phyloP scores from a whole-genome alignment of 208 protist species.

The Leishmania major region DNA sequence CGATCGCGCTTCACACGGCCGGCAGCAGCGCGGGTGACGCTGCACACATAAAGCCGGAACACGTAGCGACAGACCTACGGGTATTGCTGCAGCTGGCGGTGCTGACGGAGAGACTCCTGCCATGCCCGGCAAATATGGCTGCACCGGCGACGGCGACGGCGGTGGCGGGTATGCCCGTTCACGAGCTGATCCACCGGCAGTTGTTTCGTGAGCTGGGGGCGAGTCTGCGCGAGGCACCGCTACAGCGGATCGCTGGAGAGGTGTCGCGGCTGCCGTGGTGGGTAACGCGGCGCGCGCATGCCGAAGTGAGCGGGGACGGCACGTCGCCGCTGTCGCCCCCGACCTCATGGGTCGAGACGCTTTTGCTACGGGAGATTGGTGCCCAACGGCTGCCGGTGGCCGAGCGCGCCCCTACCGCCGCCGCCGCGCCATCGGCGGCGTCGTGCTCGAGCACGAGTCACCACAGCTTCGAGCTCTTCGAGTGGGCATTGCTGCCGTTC shows the following conservation, averaged over 20 bases:
- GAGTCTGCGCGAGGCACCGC: slow-evolving; percentile 1
- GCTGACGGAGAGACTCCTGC: background rate
- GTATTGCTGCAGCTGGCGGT: slow-evolving; percentile 13
- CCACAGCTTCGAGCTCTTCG: slow-evolving; percentile 15
- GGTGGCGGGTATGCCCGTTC: background rate
- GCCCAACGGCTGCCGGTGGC: background rate
- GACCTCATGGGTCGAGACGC: slow-evolving; percentile 20
- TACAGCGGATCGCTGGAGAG: slow-evolving; percentile 16
- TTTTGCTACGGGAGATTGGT: slow-evolving; percentile 7
- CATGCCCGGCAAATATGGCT: background rate
- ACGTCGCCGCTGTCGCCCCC: background rate
- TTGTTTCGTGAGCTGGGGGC: slow-evolving; percentile 4
- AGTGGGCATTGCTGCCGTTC: slow-evolving; percentile 32
- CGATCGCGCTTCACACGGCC: background rate
- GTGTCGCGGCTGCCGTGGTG: slow-evolving; percentile 27
- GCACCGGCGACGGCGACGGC: background rate
- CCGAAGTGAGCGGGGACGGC: background rate
- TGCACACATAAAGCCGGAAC: background rate
- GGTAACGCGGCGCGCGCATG: slow-evolving; percentile 12
- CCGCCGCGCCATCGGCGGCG: background rate
- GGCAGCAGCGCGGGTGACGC: background rate
- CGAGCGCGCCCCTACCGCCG: background rate
- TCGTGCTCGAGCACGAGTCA: background rate
- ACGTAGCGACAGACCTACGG: background rate
- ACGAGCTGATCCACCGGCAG: slow-evolving; percentile 2